These are phyloP conservation scores for Brassica carinata DNA, from an alignment of 345 rosid species.

Conservation along the genomic window DNA sequence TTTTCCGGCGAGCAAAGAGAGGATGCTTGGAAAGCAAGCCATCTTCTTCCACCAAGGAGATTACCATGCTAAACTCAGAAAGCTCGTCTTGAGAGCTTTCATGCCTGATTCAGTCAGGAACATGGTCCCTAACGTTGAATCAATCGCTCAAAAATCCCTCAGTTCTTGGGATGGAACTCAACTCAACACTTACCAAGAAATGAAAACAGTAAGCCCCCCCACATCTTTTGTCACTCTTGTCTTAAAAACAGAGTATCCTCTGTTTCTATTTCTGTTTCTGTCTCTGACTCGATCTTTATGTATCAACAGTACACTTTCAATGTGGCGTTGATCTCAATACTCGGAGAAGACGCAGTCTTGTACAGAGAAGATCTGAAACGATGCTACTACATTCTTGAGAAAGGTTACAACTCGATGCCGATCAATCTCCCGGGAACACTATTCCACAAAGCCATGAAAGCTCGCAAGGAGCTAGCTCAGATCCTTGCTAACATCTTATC, in stretches of 20 bases:
- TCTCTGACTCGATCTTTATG: neutral
- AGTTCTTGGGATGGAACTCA: constrained; percentile 39
- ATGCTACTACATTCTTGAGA: constrained; percentile 68
- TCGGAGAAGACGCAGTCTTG: constrained; percentile 63
- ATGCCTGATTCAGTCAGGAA: constrained; percentile 57
- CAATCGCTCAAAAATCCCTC: constrained; percentile 51
- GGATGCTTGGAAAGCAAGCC: constrained; percentile 77
- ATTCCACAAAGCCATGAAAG: constrained; percentile 84
- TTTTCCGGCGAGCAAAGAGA: constrained; percentile 90
- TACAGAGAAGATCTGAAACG: constrained; percentile 68
- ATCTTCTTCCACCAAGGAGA: constrained; percentile 88
- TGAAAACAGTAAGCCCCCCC: constrained; percentile 64
- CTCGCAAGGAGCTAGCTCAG: constrained; percentile 74
- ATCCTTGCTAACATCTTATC: constrained; percentile 67
- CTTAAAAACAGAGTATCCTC: neutral
- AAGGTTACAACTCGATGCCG: constrained; percentile 89
- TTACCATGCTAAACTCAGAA: constrained; percentile 69
- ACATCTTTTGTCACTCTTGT: neutral
- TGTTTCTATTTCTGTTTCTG: constrained; percentile 13
- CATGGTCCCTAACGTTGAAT: constrained; percentile 60
- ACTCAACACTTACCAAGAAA: constrained; percentile 71
- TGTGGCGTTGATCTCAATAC: constrained; percentile 70
- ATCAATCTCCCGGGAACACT: constrained; percentile 76
- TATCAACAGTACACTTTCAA: constrained; percentile 77
- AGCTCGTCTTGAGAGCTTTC: constrained; percentile 65